These are phyloP conservation scores for Beauveria varroae DNA, from an alignment of 2,329 filamentous ascomycete genomes.

Conservation along the genomic window DNA sequence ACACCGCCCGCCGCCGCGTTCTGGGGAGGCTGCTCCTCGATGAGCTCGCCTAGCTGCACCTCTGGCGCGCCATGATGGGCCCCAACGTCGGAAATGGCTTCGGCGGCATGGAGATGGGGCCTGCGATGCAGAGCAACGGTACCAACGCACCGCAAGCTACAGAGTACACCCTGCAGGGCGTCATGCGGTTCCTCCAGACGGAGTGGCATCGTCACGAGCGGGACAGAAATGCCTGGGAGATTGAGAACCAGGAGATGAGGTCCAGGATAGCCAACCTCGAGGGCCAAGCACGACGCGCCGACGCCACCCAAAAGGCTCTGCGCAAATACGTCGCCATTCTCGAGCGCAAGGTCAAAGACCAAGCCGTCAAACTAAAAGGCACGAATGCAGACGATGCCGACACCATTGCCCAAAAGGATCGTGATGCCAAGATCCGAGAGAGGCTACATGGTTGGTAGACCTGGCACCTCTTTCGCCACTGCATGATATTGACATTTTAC, in stretches of 20 bases:
- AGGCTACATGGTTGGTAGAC: slow-evolving; percentile 42
- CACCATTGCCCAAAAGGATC: slow-evolving; percentile 40
- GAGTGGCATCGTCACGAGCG: slow-evolving; percentile 99
- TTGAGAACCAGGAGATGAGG: slow-evolving; percentile 98
- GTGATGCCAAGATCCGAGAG: slow-evolving; percentile 47
- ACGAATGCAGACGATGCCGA: slow-evolving; percentile 28
- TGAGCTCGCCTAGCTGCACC: slow-evolving; percentile 28
- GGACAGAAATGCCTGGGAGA: slow-evolving; percentile 97
- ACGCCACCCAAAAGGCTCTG: slow-evolving; percentile 80
- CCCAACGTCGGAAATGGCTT: slow-evolving; percentile 38
- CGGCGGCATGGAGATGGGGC: slow-evolving; percentile 37
- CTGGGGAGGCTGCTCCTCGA: slow-evolving; percentile 24
- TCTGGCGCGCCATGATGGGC: slow-evolving; percentile 32
- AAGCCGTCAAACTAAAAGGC: slow-evolving; percentile 63
- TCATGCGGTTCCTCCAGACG: slow-evolving; percentile 98
- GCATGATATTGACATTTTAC: slow-evolving; percentile 6
- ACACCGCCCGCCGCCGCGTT: slow-evolving; percentile 8
- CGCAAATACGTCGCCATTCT: slow-evolving; percentile 87
- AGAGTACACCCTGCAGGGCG: slow-evolving; percentile 61
- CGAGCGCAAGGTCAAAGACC: slow-evolving; percentile 79
- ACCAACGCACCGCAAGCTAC: slow-evolving; percentile 49
- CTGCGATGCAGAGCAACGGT: slow-evolving; percentile 37
- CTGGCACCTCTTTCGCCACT: slow-evolving; percentile 6
- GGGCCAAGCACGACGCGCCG: slow-evolving; percentile 78
- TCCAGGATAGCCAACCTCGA: slow-evolving; percentile 91